These are phyloP conservation scores for Penicillium canariense DNA, from an alignment of 495 filamentous ascomycete species.

Conservation along the genomic window DNA sequence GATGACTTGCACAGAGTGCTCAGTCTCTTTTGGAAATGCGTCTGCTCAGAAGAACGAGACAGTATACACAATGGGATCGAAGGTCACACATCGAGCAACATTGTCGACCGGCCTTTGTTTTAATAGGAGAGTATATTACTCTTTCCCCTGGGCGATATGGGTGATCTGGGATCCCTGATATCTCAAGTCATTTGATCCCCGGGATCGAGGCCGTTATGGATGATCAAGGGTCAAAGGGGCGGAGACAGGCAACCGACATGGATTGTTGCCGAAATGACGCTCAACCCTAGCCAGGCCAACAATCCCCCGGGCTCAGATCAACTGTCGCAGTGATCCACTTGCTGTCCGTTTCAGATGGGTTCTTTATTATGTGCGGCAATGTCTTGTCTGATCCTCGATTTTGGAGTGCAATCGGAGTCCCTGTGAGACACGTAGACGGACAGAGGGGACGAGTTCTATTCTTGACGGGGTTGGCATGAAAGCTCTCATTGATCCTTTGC, in stretches of 20 bases:
- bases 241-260: constrained; percentile 8
- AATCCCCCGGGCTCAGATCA: constrained; percentile 14
- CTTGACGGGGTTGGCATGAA: constrained; percentile 2
- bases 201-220: not conserved
- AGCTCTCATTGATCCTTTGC: not conserved
- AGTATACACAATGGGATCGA: not conserved
- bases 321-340: constrained; percentile 20
- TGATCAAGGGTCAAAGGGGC: not conserved
- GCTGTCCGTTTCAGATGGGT: constrained; percentile 25
- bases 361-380: constrained; percentile 13
- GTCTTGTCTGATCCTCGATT: constrained; percentile 18
- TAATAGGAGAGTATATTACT: not conserved
- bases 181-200: constrained; percentile 10
- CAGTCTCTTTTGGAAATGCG: not conserved
- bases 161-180: constrained; percentile 13
- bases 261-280: constrained; percentile 17
- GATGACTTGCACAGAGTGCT: not conserved
- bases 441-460: not conserved
- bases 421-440: constrained; percentile 7
- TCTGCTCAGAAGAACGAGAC: not conserved
- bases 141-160: not conserved
- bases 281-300: constrained; percentile 25
- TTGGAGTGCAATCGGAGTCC: not conserved
- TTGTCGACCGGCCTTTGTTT: not conserved
- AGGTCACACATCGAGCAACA: not conserved